Evolutionary conservation across 2,329 filamentous ascomycete species (phyloP).

Genomic region (Ascochyta pisi): DNA sequence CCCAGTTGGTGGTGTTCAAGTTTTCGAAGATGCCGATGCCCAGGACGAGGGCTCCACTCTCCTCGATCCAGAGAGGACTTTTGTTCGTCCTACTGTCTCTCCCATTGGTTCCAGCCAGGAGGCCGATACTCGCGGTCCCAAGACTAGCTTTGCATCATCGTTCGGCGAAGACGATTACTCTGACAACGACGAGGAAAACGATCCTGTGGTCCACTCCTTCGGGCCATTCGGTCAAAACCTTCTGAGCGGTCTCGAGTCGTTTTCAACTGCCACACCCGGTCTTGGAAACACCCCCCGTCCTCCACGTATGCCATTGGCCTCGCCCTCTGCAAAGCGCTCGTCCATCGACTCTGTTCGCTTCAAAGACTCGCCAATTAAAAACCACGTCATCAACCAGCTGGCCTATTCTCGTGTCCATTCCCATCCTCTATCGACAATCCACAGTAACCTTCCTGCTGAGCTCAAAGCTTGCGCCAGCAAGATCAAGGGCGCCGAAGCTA

Average conservation of each 20-base stretch:
- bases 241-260: slow-evolving; percentile 79
- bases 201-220: slow-evolving; percentile 90
- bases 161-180: slow-evolving; percentile 67
- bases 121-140: slow-evolving; percentile 22
- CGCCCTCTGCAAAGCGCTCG: slow-evolving; percentile 42
- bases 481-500: slow-evolving; percentile 28
- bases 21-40: slow-evolving; percentile 50
- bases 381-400: slow-evolving; percentile 94
- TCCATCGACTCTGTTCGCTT: slow-evolving; percentile 34
- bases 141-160: slow-evolving; percentile 38
- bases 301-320: slow-evolving; percentile 33
- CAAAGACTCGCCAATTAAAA: slow-evolving; percentile 64
- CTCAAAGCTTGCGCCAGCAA: slow-evolving; percentile 49
- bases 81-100: slow-evolving; percentile 38
- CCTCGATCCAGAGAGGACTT: slow-evolving; percentile 39
- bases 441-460: slow-evolving; percentile 80
- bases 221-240: slow-evolving; percentile 88
- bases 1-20: slow-evolving; percentile 38
- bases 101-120: slow-evolving; percentile 30
- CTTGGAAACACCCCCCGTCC: slow-evolving; percentile 40
- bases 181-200: slow-evolving; percentile 86
- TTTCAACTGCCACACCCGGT: slow-evolving; percentile 69
- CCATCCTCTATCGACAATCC: slow-evolving; percentile 86
- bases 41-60: slow-evolving; percentile 32
- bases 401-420: slow-evolving; percentile 93